Evolutionary conservation across 345 rosid genomes (phyloP).

Genomic region (Cardamine occulta): DNA sequence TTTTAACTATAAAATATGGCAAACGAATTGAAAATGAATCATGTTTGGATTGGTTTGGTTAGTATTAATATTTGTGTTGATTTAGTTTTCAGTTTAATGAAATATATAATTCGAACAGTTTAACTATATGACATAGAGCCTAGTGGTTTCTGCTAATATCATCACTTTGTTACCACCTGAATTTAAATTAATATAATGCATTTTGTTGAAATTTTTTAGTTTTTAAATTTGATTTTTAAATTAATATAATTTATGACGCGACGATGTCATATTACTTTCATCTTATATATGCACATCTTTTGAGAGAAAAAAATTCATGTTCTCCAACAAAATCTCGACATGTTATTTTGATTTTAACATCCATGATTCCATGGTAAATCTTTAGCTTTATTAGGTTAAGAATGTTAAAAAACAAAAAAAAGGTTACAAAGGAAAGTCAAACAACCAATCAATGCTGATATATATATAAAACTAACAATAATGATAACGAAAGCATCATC

Average conservation of each 20-base stretch:
- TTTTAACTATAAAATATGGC: not conserved
- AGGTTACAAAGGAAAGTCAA: constrained; percentile 19
- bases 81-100: not conserved
- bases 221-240: not conserved
- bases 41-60: not conserved
- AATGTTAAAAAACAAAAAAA: constrained; percentile 1
- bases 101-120: not conserved
- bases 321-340: constrained; percentile 16
- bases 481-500: constrained; percentile 31
- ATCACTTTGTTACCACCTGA: not conserved
- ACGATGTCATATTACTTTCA: not conserved
- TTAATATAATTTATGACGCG: not conserved
- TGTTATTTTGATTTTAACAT: constrained; percentile 9
- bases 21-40: not conserved
- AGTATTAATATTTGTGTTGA: not conserved
- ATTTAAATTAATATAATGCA: not conserved
- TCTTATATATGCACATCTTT: not conserved
- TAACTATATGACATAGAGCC: not conserved
- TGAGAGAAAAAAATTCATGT: not conserved
- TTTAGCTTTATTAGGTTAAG: constrained; percentile 8
- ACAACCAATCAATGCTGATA: constrained; percentile 28
- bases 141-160: not conserved
- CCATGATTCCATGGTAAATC: not conserved
- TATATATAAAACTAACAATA: not conserved
- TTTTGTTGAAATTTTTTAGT: not conserved